phyloP scores from a whole-genome alignment of 148 eudicot species.

The Vaccinium darrowii region DNA sequence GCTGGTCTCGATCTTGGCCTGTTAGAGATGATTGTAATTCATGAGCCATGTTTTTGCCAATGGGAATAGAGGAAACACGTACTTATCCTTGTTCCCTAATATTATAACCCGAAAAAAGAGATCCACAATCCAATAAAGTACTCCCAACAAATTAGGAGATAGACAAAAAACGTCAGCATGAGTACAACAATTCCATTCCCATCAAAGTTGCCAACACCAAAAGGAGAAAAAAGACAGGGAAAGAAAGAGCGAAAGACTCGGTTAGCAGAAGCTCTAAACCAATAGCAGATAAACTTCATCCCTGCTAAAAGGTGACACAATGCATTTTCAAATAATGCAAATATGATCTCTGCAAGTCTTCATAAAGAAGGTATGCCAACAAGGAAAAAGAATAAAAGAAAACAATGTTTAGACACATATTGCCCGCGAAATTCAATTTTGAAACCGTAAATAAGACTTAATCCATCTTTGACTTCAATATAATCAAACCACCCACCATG shows the following conservation, averaged over 20 bases:
- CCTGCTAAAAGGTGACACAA: neutral
- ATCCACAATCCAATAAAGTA: neutral
- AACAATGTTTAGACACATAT: neutral
- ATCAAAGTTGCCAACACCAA: neutral
- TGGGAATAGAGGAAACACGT: neutral
- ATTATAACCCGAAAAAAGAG: neutral
- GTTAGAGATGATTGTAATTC: conserved; percentile 22
- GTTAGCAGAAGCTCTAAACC: neutral
- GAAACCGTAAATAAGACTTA: neutral
- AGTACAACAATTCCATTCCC: neutral
- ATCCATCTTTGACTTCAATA: neutral
- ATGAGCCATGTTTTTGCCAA: neutral
- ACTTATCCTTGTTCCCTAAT: neutral
- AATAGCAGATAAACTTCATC: neutral
- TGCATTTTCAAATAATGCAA: neutral
- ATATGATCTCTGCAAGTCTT: neutral
- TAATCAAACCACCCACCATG: neutral
- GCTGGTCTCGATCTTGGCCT: conserved; percentile 35
- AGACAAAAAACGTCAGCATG: neutral
- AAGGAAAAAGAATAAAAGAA: neutral
- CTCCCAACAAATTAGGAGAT: neutral
- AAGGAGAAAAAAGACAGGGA: neutral
- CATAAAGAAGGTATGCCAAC: neutral
- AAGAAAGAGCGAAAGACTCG: neutral
- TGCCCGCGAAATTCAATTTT: neutral